Conservation (phyloP, 78 protist species). For the Pigoraptor vietnamica region DNA sequence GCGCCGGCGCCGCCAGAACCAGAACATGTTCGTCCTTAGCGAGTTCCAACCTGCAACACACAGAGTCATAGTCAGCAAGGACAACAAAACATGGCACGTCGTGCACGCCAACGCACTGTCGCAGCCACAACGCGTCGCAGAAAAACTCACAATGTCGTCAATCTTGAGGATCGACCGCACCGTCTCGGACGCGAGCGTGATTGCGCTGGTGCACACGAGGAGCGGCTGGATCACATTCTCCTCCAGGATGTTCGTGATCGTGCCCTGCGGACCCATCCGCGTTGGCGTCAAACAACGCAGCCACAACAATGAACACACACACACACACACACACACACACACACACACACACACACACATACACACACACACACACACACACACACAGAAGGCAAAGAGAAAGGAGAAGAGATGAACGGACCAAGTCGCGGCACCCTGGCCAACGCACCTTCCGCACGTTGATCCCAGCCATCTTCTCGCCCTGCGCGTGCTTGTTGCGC, state of each 20-base stretch:
- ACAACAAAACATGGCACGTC: background rate
- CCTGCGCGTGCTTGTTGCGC: conserved; percentile 82
- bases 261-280: conserved; percentile 23
- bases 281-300: background rate
- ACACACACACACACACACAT: background rate
- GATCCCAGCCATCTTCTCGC: conserved; percentile 88
- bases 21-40: too few relatives aligned
- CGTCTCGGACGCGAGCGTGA: conserved; percentile 97
- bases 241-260: conserved; percentile 86
- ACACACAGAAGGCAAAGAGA: too few relatives aligned
- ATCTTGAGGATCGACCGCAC: conserved; percentile 95
- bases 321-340: background rate
- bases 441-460: conserved; percentile 76
- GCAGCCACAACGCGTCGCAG: background rate
- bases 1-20: too few relatives aligned
- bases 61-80: background rate
- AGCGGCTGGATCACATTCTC: conserved; percentile 97
- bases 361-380: too few relatives aligned
- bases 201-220: conserved; percentile 87
- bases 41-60: too few relatives aligned
- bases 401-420: too few relatives aligned
- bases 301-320: too few relatives aligned
- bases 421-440: too few relatives aligned
- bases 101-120: background rate
- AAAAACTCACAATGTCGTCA: conserved; percentile 80